phyloP scores from a whole-genome alignment of 2,329 filamentous ascomycete species.

The Fusarium robinianum region DNA sequence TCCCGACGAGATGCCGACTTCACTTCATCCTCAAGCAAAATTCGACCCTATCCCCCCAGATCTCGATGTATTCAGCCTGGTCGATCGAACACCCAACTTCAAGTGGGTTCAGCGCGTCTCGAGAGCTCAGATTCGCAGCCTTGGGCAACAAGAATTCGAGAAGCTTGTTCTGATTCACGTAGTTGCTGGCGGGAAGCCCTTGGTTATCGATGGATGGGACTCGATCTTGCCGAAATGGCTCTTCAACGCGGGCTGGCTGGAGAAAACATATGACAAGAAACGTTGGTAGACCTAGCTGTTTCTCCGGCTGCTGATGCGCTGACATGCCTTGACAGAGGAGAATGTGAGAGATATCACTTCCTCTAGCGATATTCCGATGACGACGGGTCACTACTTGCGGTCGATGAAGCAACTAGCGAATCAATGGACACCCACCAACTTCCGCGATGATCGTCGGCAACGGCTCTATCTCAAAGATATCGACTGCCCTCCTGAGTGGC shows the following conservation, averaged over 20 bases:
- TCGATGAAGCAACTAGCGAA: constrained; percentile 84
- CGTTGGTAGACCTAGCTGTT: constrained; percentile 52
- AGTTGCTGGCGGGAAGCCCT: constrained; percentile 79
- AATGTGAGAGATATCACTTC: constrained; percentile 79
- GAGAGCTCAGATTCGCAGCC: constrained; percentile 74
- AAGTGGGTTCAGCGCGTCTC: constrained; percentile 83
- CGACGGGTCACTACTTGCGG: constrained; percentile 85
- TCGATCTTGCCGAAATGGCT: constrained; percentile 73
- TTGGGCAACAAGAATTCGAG: constrained; percentile 81
- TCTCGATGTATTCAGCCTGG: constrained; percentile 75
- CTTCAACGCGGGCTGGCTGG: constrained; percentile 82
- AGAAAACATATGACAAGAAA: constrained; percentile 77
- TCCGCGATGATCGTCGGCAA: constrained; percentile 77
- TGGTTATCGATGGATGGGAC: constrained; percentile 91
- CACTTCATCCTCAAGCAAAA: constrained; percentile 78
- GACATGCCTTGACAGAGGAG: constrained; percentile 63
- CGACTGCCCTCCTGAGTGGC: constrained; percentile 89
- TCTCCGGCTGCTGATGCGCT: constrained; percentile 11
- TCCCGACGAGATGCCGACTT: constrained; percentile 66
- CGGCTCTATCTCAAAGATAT: constrained; percentile 96
- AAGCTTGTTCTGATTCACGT: constrained; percentile 84
- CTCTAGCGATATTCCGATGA: constrained; percentile 78
- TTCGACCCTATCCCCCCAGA: constrained; percentile 91
- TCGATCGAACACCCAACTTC: constrained; percentile 82
- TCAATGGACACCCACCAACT: constrained; percentile 77